Percentiles rank a stretch among this genome's conserved stretches.
phyloP scores from a whole-genome alignment of 768 basidiomycete genomes.

The Trametes punicea region DNA sequence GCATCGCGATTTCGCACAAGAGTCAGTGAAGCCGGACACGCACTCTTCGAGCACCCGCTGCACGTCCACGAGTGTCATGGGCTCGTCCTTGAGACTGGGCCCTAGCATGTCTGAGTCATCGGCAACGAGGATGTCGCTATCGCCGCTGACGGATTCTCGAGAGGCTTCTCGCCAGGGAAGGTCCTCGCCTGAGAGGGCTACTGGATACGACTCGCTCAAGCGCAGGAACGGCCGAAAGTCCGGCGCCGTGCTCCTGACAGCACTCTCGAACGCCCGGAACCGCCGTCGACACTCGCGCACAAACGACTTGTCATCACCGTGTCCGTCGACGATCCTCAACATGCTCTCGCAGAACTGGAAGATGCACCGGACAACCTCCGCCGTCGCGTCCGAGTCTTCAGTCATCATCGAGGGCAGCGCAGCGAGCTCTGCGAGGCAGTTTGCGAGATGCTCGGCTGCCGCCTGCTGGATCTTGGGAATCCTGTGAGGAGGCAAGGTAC shows the following conservation, averaged over 20 bases:
- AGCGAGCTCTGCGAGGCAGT: constrained; percentile 33
- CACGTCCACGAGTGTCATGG: constrained; percentile 33
- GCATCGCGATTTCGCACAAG: not conserved
- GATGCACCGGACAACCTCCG: constrained; percentile 44
- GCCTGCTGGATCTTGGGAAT: constrained; percentile 43
- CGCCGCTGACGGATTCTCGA: too few relatives aligned
- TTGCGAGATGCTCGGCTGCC: constrained; percentile 39
- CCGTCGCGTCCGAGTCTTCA: constrained; percentile 36
- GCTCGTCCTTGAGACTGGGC: not conserved
- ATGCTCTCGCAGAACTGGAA: constrained; percentile 44
- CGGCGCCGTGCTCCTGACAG: constrained; percentile 39
- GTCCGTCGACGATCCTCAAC: constrained; percentile 32
- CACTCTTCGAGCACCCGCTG: constrained; percentile 35
- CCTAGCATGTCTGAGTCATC: too few relatives aligned
- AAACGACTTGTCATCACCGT: constrained; percentile 33
- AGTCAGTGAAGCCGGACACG: constrained; percentile 18
- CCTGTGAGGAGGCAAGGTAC: constrained; percentile 29
- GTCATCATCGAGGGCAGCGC: constrained; percentile 39
- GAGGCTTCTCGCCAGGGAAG: too few relatives aligned
- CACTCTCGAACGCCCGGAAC: constrained; percentile 34
- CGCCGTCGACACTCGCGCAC: constrained; percentile 34
- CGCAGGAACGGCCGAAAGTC: constrained; percentile 38
- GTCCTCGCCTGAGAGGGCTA: not conserved
- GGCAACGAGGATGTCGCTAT: too few relatives aligned
- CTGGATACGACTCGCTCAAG: constrained; percentile 3